Conservation (phyloP, 306 rosid genomes). For the Argentina anserina region DNA sequence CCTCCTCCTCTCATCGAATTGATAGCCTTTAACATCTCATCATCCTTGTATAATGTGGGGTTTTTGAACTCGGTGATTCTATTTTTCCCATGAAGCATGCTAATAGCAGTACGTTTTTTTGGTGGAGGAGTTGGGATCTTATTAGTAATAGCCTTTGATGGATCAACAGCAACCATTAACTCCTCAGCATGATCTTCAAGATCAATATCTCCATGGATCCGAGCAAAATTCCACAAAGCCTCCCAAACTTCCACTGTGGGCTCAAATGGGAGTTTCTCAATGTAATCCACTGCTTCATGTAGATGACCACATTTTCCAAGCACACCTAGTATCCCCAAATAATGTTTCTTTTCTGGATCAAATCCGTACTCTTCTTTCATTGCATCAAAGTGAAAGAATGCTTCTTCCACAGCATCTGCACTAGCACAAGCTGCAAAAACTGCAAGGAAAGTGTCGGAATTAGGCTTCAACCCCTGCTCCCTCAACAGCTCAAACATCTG, state of each 20-base stretch:
- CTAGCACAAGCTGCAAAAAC: conserved; percentile 78
- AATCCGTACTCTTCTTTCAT: conserved; percentile 65
- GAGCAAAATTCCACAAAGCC: conserved; percentile 57
- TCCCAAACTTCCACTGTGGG: conserved; percentile 60
- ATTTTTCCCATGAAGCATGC: conserved; percentile 78
- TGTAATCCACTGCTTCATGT: conserved; percentile 63
- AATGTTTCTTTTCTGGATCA: conserved; percentile 51
- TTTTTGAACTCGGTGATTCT: conserved; percentile 58
- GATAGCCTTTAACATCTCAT: conserved; percentile 66
- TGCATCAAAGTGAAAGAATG: conserved; percentile 57
- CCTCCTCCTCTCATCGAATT: conserved; percentile 58
- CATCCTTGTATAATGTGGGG: conserved; percentile 76
- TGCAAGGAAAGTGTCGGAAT: conserved; percentile 60
- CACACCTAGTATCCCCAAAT: conserved; percentile 72
- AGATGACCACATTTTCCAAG: conserved; percentile 79
- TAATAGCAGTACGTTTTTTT: conserved; percentile 54
- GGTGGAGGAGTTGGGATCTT: conserved; percentile 74
- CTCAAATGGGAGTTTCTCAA: conserved; percentile 55
- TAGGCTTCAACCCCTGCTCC: conserved; percentile 56
- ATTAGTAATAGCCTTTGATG: conserved; percentile 48
- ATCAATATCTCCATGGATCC: conserved; percentile 75
- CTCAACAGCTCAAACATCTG: conserved; percentile 75
- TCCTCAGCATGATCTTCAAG: conserved; percentile 72
- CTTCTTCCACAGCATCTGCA: conserved; percentile 85
- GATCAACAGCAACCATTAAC: conserved; percentile 61